Evolutionary conservation across 768 basidiomycete genomes (phyloP), one percentile per base, ranked within the genome.

Genomic region (Xerocomus potaroensis): DNA sequence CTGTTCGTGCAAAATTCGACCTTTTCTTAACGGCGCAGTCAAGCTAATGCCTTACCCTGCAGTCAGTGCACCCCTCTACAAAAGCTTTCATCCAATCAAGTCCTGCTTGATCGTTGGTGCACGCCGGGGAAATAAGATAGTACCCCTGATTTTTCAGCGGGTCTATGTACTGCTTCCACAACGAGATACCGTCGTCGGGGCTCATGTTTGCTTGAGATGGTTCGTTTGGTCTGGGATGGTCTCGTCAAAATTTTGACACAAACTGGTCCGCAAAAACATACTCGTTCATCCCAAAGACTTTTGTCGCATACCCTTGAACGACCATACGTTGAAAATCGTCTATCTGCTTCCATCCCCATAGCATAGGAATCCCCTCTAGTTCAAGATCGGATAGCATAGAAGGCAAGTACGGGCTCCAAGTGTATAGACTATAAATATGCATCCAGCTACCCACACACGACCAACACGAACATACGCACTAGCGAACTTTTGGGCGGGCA

Each of bases 261-360:
- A 53, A 38, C 36, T 32, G 33, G 14, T 18, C 34, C 8, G 19
- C n/a, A 2, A 40, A n/a, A n/a, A 56, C 80, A 16, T 57, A 91
- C 91, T 91, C 91, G 61, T 94, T 95, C 67, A 79, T 72, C 41
- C 82, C 85, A n/a, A 90, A 56, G 38, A 78, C 78, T 45, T 66
- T 64, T 18, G 69, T 65, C 30, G 83, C 77, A 56, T 84, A 80
- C 31, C 79, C 80, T 14, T 62, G 51, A 39, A 72, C 66, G 24
- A 83, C 76, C 34, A 68, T 48, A 2, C 60, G 60, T 47, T 70
- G 54, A 62, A 86, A 85, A 14, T 76, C 70, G 7, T 43, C 50
- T 21, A 73, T 59, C 44, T 85, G 73, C 23, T 75, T 71, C 7
- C 61, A 54, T 50, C 86, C 82, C 87, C 87, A 91, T 1, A 90